phyloP scores from a whole-genome alignment of 257 asterid species.

The Solanum sejunctum region DNA sequence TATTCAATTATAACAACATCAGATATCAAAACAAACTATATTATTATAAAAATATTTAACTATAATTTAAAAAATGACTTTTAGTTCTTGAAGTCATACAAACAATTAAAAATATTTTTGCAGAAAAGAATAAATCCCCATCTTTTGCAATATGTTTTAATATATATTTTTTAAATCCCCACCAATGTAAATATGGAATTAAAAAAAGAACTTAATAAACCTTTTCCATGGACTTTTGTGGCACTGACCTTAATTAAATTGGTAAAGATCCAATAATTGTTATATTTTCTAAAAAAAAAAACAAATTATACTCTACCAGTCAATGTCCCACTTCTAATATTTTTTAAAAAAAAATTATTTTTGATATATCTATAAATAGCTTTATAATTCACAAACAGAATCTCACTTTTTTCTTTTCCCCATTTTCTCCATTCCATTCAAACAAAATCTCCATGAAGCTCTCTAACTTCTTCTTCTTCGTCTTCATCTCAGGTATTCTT shows the following conservation, averaged over 20 bases:
- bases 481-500: constrained; percentile 28
- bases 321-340: not conserved
- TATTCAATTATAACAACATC: not conserved
- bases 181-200: not conserved
- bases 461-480: constrained; percentile 15
- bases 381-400: not conserved
- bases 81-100: not conserved
- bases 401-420: not conserved
- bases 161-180: no score
- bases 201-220: not conserved
- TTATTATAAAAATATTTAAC: not conserved
- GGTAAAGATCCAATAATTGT: not conserved
- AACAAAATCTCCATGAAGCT: constrained; percentile 21
- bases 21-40: not conserved
- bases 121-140: not conserved
- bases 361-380: not conserved
- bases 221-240: not conserved
- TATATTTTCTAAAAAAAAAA: not conserved
- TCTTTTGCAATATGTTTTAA: not conserved
- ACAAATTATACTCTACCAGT: not conserved
- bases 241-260: not conserved
- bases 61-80: no score
- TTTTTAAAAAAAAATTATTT: not conserved
- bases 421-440: not conserved
- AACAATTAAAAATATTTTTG: not conserved